Base-by-base conservation (phyloP, 129 eudicot species). In the Cynara cardunculus region DNA sequence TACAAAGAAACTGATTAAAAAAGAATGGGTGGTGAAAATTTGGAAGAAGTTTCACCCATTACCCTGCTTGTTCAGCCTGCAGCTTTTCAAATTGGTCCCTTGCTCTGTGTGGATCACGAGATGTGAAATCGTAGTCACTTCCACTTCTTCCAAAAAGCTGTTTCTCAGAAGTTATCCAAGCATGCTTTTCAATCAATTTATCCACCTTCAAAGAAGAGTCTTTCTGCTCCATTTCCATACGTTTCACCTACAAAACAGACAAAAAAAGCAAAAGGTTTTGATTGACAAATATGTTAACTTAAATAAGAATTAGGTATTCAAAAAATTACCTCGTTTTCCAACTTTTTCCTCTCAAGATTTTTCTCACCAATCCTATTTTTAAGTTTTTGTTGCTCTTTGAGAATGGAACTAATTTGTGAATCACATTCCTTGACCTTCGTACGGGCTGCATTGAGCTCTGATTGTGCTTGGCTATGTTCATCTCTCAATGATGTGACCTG, bases 141-240 rank as follows among this genome's bases (percentile, higher is more conserved):
- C 99, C 99, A 74, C 85, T 84, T 87, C 88, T 89, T 84, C 99
- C 99, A 69, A 95, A 95, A 79, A 95, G 97, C 68, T 95, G 99
- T 80, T 90, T 95, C 83, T 95, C 97, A 69, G 97, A 90, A 81
- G 89, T 81, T 31, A 95, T 95, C 99, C 99, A 95, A 12, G 93
- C 85, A 84, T 95, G 89, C 84, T 88, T 95, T 84, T 92, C 97
- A 49, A 95, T 73, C 71, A 95, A 72, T 81, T 83, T 95, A 79
- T 95, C 97, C 70, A 95, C 97, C 82, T 87, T 92, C 69, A 41
- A 73, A 11, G 97, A 89, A 81, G 87, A 92, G 77, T 92, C 97
- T 82, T 90, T 95, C 72, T 95, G 97, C n/a, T 95, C 97, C 78
- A 79, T 91, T 85, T 95, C 99, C 99, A 95, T 89, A 75, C 97